Conservation (phyloP, 176 grass and related monocot genomes). For the Carex parvula region DNA sequence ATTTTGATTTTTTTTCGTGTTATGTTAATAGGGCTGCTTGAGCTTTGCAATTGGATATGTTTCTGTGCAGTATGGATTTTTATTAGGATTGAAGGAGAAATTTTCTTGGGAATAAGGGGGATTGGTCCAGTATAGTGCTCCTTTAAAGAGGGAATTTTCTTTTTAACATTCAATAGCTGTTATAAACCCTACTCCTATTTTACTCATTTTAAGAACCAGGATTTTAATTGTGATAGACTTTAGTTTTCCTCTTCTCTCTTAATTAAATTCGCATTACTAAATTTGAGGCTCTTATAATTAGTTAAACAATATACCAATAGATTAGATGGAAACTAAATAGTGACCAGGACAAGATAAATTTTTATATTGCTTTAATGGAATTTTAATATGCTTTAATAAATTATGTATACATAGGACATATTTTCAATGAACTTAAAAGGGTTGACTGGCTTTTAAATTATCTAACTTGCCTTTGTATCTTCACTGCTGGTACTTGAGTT, state of each 20-base stretch:
- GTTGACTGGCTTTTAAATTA: not conserved
- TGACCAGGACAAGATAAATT: not conserved
- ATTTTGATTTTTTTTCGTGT: not conserved
- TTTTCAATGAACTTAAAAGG: not conserved
- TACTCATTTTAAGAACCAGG: not conserved
- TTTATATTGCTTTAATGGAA: not conserved
- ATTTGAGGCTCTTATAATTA: not conserved
- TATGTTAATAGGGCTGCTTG: not conserved
- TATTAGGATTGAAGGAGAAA: not conserved
- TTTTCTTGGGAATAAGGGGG: not conserved
- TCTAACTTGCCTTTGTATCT: not conserved
- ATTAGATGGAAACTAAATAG: not conserved
- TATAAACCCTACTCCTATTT: not conserved
- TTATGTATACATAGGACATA: not conserved
- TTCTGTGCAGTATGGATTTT: not conserved
- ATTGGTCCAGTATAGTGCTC: not conserved
- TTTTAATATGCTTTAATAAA: not conserved
- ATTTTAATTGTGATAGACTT: not conserved
- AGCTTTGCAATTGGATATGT: conserved; percentile 10
- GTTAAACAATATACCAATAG: not conserved
- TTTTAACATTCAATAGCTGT: not conserved
- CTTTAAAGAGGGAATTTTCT: not conserved
- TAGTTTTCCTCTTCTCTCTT: not conserved
- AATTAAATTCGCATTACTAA: not conserved
- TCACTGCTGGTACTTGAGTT: not conserved